Evolutionary conservation across 768 basidiomycete genomes (phyloP).

Genomic region (Butyriboletus loyo): DNA sequence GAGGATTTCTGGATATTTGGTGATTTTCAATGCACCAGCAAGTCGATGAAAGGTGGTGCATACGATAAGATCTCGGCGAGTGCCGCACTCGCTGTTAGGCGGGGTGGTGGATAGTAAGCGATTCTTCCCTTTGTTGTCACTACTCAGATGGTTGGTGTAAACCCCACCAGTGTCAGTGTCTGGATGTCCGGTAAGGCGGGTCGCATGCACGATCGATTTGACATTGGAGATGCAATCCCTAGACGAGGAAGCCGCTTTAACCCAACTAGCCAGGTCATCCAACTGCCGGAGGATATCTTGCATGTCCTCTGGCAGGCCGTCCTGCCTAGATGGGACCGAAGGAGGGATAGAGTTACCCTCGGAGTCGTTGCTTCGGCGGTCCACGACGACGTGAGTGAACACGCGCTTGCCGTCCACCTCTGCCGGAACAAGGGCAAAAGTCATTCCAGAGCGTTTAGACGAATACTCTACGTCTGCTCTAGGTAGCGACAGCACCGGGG

Average conservation of each 20-base stretch:
- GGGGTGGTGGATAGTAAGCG: constrained; percentile 10
- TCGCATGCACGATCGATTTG: background rate
- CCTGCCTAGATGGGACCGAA: background rate
- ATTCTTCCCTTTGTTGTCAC: constrained; percentile 22
- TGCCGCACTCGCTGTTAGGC: background rate
- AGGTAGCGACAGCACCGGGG: constrained; percentile 8
- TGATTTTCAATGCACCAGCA: background rate
- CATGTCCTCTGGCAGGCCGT: constrained; percentile 30
- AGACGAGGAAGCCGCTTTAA: constrained; percentile 21
- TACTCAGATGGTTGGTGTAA: background rate
- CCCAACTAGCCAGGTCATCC: constrained; percentile 28
- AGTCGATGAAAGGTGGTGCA: background rate
- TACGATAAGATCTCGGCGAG: constrained; percentile 10
- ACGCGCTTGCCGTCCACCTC: constrained; percentile 11
- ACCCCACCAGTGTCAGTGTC: background rate
- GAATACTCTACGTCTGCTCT: background rate
- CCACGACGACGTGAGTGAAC: constrained; percentile 15
- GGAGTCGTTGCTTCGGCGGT: background rate
- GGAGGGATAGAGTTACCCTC: background rate
- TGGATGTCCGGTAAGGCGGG: background rate
- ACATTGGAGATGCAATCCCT: background rate
- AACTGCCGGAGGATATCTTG: constrained; percentile 24
- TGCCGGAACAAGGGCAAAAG: constrained; percentile 14
- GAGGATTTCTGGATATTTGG: constrained; percentile 11
- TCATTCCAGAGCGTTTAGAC: constrained; percentile 20